Percentiles rank a stretch among this genome's conserved stretches.
Conservation (phyloP, 768 basidiomycete genomes). For the Lyophyllum decastes region DNA sequence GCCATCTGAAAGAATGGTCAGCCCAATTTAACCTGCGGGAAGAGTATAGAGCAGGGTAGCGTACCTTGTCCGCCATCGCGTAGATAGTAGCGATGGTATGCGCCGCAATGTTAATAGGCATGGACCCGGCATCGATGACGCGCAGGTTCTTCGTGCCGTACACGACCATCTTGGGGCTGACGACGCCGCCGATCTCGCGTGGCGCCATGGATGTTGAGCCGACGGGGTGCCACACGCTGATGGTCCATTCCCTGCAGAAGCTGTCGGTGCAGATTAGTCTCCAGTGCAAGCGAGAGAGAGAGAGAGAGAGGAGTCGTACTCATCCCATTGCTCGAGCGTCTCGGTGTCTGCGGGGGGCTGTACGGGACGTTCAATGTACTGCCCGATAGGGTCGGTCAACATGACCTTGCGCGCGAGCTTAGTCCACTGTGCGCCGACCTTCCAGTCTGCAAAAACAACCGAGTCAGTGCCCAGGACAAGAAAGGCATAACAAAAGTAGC, state of each 20-base stretch:
- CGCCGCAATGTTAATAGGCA: slow-evolving; percentile 9
- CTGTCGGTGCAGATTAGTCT: background rate
- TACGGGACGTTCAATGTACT: slow-evolving; percentile 8
- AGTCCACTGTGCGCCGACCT: slow-evolving; percentile 11
- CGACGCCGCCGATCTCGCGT: slow-evolving; percentile 29
- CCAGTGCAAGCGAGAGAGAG: background rate
- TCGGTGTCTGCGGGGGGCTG: slow-evolving; percentile 11
- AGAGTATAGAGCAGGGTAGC: background rate
- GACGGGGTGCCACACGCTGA: slow-evolving; percentile 31
- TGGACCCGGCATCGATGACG: slow-evolving; percentile 29
- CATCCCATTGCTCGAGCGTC: slow-evolving; percentile 17
- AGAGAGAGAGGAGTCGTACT: slow-evolving; percentile 5
- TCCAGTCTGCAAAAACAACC: slow-evolving; percentile 6
- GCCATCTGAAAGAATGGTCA: background rate
- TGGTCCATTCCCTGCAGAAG: slow-evolving; percentile 16
- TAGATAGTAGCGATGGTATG: slow-evolving; percentile 11
- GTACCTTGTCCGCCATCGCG: slow-evolving; percentile 9
- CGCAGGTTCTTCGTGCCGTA: slow-evolving; percentile 32
- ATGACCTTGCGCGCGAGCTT: slow-evolving; percentile 8
- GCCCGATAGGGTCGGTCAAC: slow-evolving; percentile 12
- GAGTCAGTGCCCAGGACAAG: background rate
- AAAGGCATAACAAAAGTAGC: background rate
- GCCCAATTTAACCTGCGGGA: background rate
- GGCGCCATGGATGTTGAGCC: slow-evolving; percentile 30
- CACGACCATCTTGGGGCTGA: slow-evolving; percentile 24